Base-by-base conservation (phyloP, 768 basidiomycete species). In the Butyriboletus loyo region DNA sequence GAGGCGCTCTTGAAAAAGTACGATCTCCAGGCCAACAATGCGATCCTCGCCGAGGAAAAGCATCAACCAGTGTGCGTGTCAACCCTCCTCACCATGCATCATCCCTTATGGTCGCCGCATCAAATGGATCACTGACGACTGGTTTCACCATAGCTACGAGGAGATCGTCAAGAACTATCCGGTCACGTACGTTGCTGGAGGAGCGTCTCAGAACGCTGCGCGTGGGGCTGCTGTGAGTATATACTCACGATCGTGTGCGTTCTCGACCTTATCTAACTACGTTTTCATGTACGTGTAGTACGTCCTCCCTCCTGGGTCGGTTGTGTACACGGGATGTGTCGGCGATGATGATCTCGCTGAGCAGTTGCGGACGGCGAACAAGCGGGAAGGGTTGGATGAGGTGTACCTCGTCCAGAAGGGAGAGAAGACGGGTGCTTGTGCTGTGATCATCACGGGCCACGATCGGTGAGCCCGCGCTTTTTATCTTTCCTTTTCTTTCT, bases 141-240 rank as follows among this genome's bases (percentile, higher is more conserved):
- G 34, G 14, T 44, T 44, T 38, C 39, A 0, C 15, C 5, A 30
- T 57, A 98, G 95, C 68, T 99, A 98, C 71, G 87, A 89, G 4
- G 93, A 98, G 61, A 71, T 98, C 57, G 82, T 88, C 41, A 80
- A 79, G 53, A 79, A 92, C 54, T 72, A 89, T 70, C 62, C 87
- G 54, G 81, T 92, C 46, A 86, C 85, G 46, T 99, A 94, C 65
- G 95, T 98, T 48, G 96, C 97, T 48, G 97, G 97, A 54, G 97
- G 97, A 63, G 96, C 97, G 27, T 84, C 92, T 27, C 97, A 99
- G 71, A 99, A 99, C 66, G 84, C 95, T 64, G 95, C 96, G 51
- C 89, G 97, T 45, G 95, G 86, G 58, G 97, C 96, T 61, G 94
- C 97, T 40, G 96, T 97, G 71, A 55, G 92, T 35, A 14, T 73